Evolutionary conservation across 768 basidiomycete species (phyloP).

Genomic region (Galerina marginata): DNA sequence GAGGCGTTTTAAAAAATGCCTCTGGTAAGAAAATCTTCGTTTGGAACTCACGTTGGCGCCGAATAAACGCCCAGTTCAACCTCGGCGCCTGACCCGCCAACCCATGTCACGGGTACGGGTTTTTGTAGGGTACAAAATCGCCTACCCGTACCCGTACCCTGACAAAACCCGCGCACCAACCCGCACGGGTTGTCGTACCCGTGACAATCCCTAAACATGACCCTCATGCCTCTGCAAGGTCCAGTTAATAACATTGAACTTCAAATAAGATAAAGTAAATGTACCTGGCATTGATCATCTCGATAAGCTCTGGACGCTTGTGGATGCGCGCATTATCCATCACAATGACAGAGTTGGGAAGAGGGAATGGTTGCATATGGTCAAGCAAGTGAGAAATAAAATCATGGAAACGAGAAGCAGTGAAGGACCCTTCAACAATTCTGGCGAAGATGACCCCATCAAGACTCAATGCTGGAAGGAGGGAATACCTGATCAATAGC

Average conservation of each 20-base stretch:
- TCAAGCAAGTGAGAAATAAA: slow-evolving; percentile 40
- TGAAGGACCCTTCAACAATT: slow-evolving; percentile 36
- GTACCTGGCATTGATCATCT: slow-evolving; percentile 13
- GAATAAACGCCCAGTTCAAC: no score
- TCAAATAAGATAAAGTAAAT: background rate
- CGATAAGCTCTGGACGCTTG: slow-evolving; percentile 9
- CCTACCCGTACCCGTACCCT: no score
- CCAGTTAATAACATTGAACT: background rate
- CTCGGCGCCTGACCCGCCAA: no score
- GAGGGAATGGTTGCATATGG: slow-evolving; percentile 43
- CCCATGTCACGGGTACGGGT: no score
- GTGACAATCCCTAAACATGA: no score
- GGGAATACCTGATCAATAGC: slow-evolving; percentile 31
- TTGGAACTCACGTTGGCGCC: no score
- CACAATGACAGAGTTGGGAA: slow-evolving; percentile 33
- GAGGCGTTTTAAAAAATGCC: no score
- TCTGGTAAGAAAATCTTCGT: no score
- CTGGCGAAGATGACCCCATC: slow-evolving; percentile 30
- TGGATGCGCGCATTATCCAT: slow-evolving; percentile 27
- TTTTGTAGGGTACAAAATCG: no score
- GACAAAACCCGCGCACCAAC: no score
- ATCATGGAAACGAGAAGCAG: slow-evolving; percentile 24
- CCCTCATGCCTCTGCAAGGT: slow-evolving; percentile 25
- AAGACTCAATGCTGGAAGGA: slow-evolving; percentile 33
- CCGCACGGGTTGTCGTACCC: no score